These are phyloP conservation scores for Barnettozyma pratensis DNA, from an alignment of 805 yeast species.

Conservation along the genomic window DNA sequence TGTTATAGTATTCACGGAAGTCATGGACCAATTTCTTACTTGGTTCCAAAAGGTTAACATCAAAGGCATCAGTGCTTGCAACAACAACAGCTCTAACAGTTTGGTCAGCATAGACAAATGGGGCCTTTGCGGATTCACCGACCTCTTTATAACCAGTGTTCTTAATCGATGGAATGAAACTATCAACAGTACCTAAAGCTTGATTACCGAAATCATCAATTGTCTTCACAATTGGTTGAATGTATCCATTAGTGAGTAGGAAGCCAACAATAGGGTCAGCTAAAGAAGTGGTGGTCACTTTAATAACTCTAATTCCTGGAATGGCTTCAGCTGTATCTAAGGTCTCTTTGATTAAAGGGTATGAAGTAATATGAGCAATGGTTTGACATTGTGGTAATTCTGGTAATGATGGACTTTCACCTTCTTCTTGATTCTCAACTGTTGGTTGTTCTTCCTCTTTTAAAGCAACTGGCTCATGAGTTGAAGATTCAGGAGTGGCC, in stretches of 20 bases:
- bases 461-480: not conserved
- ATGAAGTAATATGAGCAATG: slow-evolving; percentile 36
- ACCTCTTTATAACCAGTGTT: slow-evolving; percentile 46
- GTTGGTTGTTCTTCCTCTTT: not conserved
- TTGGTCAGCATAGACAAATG: slow-evolving; percentile 42
- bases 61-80: slow-evolving; percentile 29
- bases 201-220: slow-evolving; percentile 53
- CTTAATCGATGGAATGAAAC: slow-evolving; percentile 52
- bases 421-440: not conserved
- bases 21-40: slow-evolving; percentile 41
- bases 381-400: slow-evolving; percentile 7
- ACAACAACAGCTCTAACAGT: slow-evolving; percentile 33
- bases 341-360: slow-evolving; percentile 44
- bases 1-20: slow-evolving; percentile 46
- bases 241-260: slow-evolving; percentile 29
- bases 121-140: slow-evolving; percentile 44
- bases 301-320: slow-evolving; percentile 33
- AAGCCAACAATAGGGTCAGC: slow-evolving; percentile 26
- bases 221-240: slow-evolving; percentile 38
- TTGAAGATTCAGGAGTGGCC: not conserved
- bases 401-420: not conserved
- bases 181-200: slow-evolving; percentile 54
- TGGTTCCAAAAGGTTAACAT: slow-evolving; percentile 39
- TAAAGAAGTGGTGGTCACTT: slow-evolving; percentile 29
- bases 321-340: slow-evolving; percentile 28